Conservation (phyloP, 805 yeast genomes). For the Wickerhamomyces ciferrii region DNA sequence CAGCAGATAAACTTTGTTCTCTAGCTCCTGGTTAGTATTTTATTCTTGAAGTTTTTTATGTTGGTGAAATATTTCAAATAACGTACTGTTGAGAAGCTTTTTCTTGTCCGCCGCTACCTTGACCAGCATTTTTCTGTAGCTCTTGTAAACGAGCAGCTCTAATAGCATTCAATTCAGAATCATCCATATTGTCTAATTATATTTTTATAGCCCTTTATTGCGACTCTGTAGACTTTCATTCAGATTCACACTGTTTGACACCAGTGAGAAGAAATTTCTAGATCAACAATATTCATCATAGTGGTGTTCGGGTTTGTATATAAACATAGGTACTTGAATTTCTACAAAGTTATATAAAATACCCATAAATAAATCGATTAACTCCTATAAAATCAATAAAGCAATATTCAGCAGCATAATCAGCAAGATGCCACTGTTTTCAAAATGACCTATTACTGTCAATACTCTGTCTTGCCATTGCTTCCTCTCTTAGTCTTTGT, state of each 20-base stretch:
- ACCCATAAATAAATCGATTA: neutral
- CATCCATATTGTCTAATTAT: too few relatives aligned
- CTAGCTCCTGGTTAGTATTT: conserved; percentile 14
- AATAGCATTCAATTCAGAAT: conserved; percentile 81
- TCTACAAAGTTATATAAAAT: neutral
- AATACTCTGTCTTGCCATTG: conserved; percentile 11
- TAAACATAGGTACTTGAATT: neutral
- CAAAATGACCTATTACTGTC: neutral
- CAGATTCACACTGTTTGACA: too few relatives aligned
- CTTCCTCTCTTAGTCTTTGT: conserved; percentile 21
- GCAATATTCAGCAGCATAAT: neutral
- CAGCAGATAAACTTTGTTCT: conserved; percentile 13
- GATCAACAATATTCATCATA: neutral
- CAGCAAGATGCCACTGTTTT: neutral
- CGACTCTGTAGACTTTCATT: too few relatives aligned
- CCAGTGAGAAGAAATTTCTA: neutral
- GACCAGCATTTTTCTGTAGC: conserved; percentile 54
- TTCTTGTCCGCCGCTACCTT: conserved; percentile 14
- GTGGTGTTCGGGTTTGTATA: conserved; percentile 2
- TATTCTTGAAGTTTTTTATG: too few relatives aligned
- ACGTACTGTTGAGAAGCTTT: conserved; percentile 9
- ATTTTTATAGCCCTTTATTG: too few relatives aligned
- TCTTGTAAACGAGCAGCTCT: conserved; percentile 90
- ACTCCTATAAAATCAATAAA: neutral
- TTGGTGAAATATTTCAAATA: neutral